phyloP scores from a whole-genome alignment of 2,329 filamentous ascomycete genomes.

The Aspergillus neoniger region DNA sequence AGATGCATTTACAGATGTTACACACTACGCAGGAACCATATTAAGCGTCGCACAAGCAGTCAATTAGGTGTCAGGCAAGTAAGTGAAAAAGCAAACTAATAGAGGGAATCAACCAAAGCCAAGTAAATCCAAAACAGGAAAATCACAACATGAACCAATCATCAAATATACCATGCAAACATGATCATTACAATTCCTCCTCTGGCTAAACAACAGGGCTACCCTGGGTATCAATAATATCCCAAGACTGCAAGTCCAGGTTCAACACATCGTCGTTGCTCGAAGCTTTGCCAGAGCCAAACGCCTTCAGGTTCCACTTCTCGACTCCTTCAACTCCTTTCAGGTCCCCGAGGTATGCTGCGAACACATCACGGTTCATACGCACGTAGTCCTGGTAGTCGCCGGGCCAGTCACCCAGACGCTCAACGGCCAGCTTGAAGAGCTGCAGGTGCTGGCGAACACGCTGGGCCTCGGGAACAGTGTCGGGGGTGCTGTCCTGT shows the following conservation, averaged over 20 bases:
- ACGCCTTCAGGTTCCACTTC: constrained; percentile 51
- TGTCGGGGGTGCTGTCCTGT: neutral
- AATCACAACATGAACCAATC: neutral
- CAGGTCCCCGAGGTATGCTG: constrained; percentile 42
- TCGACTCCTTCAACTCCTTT: constrained; percentile 49
- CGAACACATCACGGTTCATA: constrained; percentile 49
- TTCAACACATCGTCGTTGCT: constrained; percentile 34
- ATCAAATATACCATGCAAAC: neutral
- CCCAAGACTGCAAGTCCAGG: constrained; percentile 16
- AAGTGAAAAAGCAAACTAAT: neutral
- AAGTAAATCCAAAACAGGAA: neutral
- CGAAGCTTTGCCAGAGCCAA: constrained; percentile 51
- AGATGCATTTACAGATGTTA: too few species aligned
- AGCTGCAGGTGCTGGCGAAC: constrained; percentile 41
- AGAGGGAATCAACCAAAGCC: neutral
- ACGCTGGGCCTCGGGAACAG: constrained; percentile 23
- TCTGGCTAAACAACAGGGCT: neutral
- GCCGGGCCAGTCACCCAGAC: constrained; percentile 49
- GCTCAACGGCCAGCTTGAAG: constrained; percentile 43
- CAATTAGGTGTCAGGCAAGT: neutral
- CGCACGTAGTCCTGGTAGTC: constrained; percentile 51
- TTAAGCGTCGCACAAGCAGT: neutral
- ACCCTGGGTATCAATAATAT: constrained; percentile 12
- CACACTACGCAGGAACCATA: neutral
- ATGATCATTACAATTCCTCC: constrained; percentile 10